Conservation (phyloP, 257 asterid species). For the Rauvolfia tetraphylla region DNA sequence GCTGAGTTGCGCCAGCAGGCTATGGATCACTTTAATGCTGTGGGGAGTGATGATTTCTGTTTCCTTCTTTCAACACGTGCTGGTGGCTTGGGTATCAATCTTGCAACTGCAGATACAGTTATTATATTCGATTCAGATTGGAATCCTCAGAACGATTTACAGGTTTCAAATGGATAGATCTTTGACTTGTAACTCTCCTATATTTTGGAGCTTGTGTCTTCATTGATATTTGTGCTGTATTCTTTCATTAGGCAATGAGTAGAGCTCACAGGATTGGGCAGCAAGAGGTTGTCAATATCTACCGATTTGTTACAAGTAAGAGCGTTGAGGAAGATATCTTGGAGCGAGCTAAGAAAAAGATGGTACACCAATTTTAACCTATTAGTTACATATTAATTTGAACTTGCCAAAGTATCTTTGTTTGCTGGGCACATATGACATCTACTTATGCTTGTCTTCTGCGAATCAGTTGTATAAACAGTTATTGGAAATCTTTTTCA, state of each 20-base stretch:
- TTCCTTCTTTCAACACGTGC: conserved; percentile 99
- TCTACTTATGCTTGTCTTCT: neutral
- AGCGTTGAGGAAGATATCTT: conserved; percentile 99
- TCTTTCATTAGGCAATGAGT: conserved; percentile 83
- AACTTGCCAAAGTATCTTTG: too few relatives aligned
- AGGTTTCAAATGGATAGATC: conserved; percentile 46
- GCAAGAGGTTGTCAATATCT: conserved; percentile 97
- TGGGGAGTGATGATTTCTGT: conserved; percentile 96
- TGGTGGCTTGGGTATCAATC: conserved; percentile 99
- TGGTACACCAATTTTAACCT: conserved; percentile 48
- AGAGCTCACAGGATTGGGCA: conserved; percentile 99
- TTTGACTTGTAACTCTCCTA: neutral
- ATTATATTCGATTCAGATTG: conserved; percentile 99
- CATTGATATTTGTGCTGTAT: neutral
- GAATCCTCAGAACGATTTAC: conserved; percentile 99
- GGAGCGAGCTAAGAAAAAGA: conserved; percentile 99
- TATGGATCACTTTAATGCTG: conserved; percentile 99
- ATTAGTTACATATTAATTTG: conserved; percentile 2
- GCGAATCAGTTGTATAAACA: neutral
- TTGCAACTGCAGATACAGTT: conserved; percentile 99
- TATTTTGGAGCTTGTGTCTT: conserved; percentile 3
- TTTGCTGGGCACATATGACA: neutral
- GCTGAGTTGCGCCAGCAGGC: conserved; percentile 98
- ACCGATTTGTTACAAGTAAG: conserved; percentile 97
- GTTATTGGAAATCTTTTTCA: neutral